Base-by-base conservation (phyloP, 192 early-diverging fungal genomes). In the Podila minutissima region DNA sequence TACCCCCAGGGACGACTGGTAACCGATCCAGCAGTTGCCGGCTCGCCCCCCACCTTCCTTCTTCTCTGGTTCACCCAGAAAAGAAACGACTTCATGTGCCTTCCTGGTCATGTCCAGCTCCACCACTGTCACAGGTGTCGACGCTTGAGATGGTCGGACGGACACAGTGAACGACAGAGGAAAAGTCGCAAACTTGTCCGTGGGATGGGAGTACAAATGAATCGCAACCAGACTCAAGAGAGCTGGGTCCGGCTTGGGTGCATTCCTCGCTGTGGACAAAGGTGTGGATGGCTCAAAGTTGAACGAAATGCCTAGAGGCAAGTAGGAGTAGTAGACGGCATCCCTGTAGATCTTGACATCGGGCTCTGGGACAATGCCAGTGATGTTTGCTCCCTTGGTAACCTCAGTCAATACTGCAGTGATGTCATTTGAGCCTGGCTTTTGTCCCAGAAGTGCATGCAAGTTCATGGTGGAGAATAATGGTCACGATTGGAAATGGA, bases 21-120 rank as follows among this genome's bases (percentile, higher is more conserved):
- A 88, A 61, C 86, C 85, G 24, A 88, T 82, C 87, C 87, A 88
- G 35, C 87, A 88, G 59, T 83, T 74, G 26, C 85, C 72, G 8
- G 66, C 66, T 15, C 81, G 62, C 1, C 85, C 84, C 7, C 87
- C 87, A 0, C 86, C 84, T 6, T 75, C 69, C 66, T 85, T 88
- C 50, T 83, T 62, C 60, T 86, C 83, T 22, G 87, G 87, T 26
- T 88, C 87, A 0, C 87, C 87, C 10, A 85, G 46, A 15, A 74
- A 20, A 20, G 64, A 48, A 19, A 88, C 87, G 2, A 86, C 64
- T 41, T 85, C 85, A 61, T 83, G 75, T 4, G 85, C 87, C 50
- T 58, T 51, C 51, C 49, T 78, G 4, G 24, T 22, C 69, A 78
- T 66, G 29, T 61, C 64, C 50, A 78, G 51, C 26, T 78, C 64